Conservation (phyloP, 129 eudicot species). For the Escallonia rubra region DNA sequence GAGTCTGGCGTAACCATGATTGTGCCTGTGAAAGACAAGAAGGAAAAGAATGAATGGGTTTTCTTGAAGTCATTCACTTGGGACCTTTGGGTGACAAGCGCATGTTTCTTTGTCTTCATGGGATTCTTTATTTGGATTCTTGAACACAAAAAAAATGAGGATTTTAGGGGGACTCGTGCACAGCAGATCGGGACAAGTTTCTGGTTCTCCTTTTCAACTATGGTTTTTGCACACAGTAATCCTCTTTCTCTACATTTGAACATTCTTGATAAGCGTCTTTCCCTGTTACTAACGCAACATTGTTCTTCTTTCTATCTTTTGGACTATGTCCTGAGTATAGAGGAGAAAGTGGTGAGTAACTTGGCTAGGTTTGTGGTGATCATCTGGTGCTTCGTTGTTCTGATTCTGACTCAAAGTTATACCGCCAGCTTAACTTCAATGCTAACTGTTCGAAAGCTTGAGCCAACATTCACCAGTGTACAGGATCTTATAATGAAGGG, state of each 20-base stretch:
- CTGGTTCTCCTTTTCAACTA: conserved; percentile 64
- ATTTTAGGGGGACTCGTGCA: conserved; percentile 31
- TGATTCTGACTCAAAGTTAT: conserved; percentile 55
- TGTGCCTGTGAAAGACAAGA: conserved; percentile 22
- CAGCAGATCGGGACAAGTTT: conserved; percentile 40
- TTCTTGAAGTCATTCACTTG: conserved; percentile 43
- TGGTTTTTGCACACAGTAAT: conserved; percentile 63
- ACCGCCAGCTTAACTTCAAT: conserved; percentile 68
- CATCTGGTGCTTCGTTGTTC: conserved; percentile 61
- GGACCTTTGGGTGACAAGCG: conserved; percentile 37
- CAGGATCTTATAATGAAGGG: conserved; percentile 25
- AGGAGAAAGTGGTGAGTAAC: conserved; percentile 45
- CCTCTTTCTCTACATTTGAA: neutral
- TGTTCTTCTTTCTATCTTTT: neutral
- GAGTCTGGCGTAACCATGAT: conserved; percentile 44
- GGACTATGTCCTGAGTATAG: conserved; percentile 10
- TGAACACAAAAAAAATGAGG: conserved; percentile 35
- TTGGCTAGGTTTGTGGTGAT: conserved; percentile 59
- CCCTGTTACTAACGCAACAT: too few species aligned
- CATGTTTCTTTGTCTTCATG: conserved; percentile 26
- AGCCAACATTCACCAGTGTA: conserved; percentile 42
- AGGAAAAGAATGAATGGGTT: conserved; percentile 33
- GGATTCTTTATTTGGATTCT: conserved; percentile 36
- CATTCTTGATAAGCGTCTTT: neutral
- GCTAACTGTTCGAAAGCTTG: conserved; percentile 52